Conservation (phyloP, 345 rosid genomes). For the Moringa oleifera region DNA sequence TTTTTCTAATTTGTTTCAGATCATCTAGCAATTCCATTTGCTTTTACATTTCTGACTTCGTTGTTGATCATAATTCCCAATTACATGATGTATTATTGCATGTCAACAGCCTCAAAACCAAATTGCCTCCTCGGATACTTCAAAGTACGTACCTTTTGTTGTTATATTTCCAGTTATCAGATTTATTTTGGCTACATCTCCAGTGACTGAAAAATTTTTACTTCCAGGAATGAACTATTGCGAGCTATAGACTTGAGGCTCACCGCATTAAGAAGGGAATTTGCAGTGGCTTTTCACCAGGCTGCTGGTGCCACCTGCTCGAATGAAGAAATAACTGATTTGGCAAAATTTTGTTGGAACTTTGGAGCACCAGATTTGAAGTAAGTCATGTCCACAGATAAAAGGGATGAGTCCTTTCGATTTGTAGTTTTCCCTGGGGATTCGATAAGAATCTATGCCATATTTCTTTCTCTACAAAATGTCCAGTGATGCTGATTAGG, state of each 20-base stretch:
- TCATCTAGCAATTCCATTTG: no score
- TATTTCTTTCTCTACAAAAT: neutral
- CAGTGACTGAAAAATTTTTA: conserved; percentile 6
- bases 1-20: neutral
- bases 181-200: conserved; percentile 9
- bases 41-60: neutral
- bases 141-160: conserved; percentile 35
- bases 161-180: conserved; percentile 1
- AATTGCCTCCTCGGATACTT: conserved; percentile 33
- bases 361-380: conserved; percentile 44
- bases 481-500: neutral
- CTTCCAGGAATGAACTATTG: conserved; percentile 51
- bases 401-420: neutral
- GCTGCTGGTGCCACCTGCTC: conserved; percentile 36
- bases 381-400: conserved; percentile 34
- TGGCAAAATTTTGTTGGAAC: conserved; percentile 38
- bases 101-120: conserved; percentile 30
- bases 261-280: conserved; percentile 41
- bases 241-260: conserved; percentile 59
- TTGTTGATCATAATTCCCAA: conserved; percentile 1
- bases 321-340: conserved; percentile 29
- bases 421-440: conserved; percentile 4
- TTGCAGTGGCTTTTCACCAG: conserved; percentile 36
- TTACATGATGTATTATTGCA: conserved; percentile 13
- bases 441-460: neutral